phyloP scores from a whole-genome alignment of 306 rosid genomes.

The Lathyrus oleraceus region DNA sequence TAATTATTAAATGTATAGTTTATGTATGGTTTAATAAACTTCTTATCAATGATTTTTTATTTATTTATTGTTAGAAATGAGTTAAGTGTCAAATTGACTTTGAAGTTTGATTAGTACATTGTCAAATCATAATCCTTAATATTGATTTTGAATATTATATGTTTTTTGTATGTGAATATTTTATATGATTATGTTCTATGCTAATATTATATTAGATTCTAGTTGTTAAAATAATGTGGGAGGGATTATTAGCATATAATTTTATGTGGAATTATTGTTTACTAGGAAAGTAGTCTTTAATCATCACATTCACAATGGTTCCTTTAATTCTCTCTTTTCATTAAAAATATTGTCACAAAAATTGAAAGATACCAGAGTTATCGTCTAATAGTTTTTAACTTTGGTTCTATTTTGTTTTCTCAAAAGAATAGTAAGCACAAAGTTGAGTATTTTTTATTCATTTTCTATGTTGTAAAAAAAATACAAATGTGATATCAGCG shows the following conservation, averaged over 20 bases:
- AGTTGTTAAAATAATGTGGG: conserved; percentile 13
- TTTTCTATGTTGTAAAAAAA: too few relatives aligned
- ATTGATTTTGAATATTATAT: conserved; percentile 26
- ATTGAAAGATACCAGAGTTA: too few relatives aligned
- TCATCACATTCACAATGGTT: conserved; percentile 36
- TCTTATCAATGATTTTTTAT: neutral
- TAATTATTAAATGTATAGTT: conserved; percentile 14
- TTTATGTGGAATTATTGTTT: conserved; percentile 37
- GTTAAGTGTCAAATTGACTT: conserved; percentile 3
- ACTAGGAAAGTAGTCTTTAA: conserved; percentile 29
- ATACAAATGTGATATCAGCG: too few relatives aligned
- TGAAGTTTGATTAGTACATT: conserved; percentile 16
- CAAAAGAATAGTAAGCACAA: too few relatives aligned
- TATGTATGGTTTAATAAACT: neutral
- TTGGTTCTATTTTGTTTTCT: too few relatives aligned
- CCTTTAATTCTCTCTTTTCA: neutral
- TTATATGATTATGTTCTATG: conserved; percentile 30
- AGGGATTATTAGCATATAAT: conserved; percentile 36
- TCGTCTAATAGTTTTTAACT: too few relatives aligned
- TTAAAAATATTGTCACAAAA: neutral
- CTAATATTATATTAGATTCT: conserved; percentile 61
- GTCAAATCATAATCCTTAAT: conserved; percentile 48
- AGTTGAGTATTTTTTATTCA: too few relatives aligned
- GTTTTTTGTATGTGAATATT: conserved; percentile 34
- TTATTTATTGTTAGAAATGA: neutral